Conservation (phyloP, 2,329 filamentous ascomycete genomes). For the Epicoccum nigrum region DNA sequence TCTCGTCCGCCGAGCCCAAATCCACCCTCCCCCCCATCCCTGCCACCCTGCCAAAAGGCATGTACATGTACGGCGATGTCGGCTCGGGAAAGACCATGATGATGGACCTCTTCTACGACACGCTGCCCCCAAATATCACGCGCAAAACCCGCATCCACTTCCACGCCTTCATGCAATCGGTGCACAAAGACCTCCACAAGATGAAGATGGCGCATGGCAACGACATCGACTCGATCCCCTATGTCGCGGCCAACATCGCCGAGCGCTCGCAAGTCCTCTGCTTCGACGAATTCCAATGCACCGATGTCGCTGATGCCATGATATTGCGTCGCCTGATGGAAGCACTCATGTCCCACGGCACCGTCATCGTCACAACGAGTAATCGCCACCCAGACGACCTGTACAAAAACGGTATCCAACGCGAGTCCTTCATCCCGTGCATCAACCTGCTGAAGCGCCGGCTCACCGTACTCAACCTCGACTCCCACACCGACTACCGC, state of each 20-base stretch:
- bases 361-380: conserved; percentile 92
- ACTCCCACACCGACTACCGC: conserved; percentile 94
- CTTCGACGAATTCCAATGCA: conserved; percentile 99
- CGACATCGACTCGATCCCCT: conserved; percentile 88
- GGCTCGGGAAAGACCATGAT: conserved; percentile 99
- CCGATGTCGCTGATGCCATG: conserved; percentile 98
- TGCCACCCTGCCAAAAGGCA: conserved; percentile 77
- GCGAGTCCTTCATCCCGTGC: conserved; percentile 92
- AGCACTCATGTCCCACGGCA: conserved; percentile 92
- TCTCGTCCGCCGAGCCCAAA: conserved; percentile 56
- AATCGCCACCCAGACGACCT: conserved; percentile 96
- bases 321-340: conserved; percentile 89
- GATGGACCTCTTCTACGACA: conserved; percentile 98
- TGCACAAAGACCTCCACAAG: conserved; percentile 87
- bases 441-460: conserved; percentile 88
- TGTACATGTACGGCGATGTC: conserved; percentile 96
- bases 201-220: conserved; percentile 89
- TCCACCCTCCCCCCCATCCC: conserved; percentile 63
- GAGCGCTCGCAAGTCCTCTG: conserved; percentile 84
- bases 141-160: conserved; percentile 95
- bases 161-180: conserved; percentile 99
- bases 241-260: conserved; percentile 93
- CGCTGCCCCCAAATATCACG: conserved; percentile 77
- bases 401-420: conserved; percentile 97
- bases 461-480: conserved; percentile 89